phyloP scores from a whole-genome alignment of 1,284 basidiomycete genomes.

The Tilletia caries region DNA sequence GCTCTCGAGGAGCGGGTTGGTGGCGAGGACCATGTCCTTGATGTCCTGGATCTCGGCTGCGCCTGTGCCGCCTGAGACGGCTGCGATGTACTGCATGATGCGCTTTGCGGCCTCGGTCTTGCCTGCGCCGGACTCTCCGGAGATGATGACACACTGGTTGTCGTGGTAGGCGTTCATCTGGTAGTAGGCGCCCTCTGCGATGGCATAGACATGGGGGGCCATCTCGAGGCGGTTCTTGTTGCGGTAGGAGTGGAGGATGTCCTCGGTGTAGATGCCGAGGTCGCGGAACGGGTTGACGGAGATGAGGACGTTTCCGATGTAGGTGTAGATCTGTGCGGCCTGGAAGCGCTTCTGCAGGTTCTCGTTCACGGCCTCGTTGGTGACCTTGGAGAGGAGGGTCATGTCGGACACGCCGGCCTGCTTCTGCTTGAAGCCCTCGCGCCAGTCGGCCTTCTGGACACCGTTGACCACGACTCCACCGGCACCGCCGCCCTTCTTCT shows the following conservation, averaged over 20 bases:
- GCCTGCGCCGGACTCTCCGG: slow-evolving; percentile 73
- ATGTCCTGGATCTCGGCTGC: slow-evolving; percentile 79
- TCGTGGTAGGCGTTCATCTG: slow-evolving; percentile 99
- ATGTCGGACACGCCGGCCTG: slow-evolving; percentile 92
- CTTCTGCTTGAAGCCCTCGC: slow-evolving; percentile 53
- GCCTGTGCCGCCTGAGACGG: slow-evolving; percentile 76
- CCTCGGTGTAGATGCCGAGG: slow-evolving; percentile 83
- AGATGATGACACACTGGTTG: slow-evolving; percentile 99
- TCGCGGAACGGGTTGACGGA: slow-evolving; percentile 98
- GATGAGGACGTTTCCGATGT: slow-evolving; percentile 94
- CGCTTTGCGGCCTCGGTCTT: slow-evolving; percentile 56
- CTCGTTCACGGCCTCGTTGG: slow-evolving; percentile 96
- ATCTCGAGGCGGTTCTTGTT: slow-evolving; percentile 98
- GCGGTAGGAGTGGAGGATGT: slow-evolving; percentile 78
- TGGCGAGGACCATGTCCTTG: slow-evolving; percentile 99
- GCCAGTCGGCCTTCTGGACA: slow-evolving; percentile 52
- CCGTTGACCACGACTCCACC: slow-evolving; percentile 32
- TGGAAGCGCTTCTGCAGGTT: slow-evolving; percentile 94
- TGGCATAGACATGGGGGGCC: slow-evolving; percentile 94
- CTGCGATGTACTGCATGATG: slow-evolving; percentile 99
- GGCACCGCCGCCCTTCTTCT: slow-evolving; percentile 14
- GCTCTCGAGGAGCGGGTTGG: slow-evolving; percentile 93
- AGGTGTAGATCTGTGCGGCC: slow-evolving; percentile 96
- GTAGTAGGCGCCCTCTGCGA: slow-evolving; percentile 96
- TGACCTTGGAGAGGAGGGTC: slow-evolving; percentile 94